These are phyloP conservation scores for Inga oerstediana DNA, from an alignment of 306 rosid species.

Conservation along the genomic window DNA sequence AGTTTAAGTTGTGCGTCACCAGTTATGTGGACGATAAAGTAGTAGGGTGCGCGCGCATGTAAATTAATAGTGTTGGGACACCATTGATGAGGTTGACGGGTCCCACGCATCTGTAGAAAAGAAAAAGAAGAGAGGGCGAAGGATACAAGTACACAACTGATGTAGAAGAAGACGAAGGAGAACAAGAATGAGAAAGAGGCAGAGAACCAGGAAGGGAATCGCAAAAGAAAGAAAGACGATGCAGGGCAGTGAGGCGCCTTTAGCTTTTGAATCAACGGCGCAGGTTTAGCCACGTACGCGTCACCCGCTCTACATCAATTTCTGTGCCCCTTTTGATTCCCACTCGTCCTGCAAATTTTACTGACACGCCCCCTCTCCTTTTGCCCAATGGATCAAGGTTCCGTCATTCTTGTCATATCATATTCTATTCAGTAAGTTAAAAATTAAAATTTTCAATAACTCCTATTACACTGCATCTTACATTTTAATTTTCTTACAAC, in stretches of 20 bases:
- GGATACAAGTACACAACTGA: not conserved
- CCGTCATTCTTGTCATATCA: not conserved
- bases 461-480: not conserved
- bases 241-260: not conserved
- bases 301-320: conserved; percentile 14
- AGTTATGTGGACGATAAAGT: not conserved
- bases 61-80: not conserved
- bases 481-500: not conserved
- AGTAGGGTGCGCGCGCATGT: no score
- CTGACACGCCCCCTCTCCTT: not conserved
- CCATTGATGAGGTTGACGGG: not conserved
- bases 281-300: not conserved
- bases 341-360: conserved; percentile 12
- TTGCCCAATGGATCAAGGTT: not conserved
- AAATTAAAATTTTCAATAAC: not conserved
- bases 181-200: conserved; percentile 34
- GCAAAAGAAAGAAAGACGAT: conserved; percentile 6
- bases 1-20: not conserved
- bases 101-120: conserved; percentile 15
- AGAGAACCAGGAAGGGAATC: conserved; percentile 10
- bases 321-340: conserved; percentile 44
- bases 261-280: conserved; percentile 1
- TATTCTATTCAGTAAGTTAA: not conserved
- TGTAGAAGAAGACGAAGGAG: conserved; percentile 18
- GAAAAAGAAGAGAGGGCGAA: not conserved